Base-by-base conservation (phyloP, 78 protist species). In the Dictyostelium brefeldianum region DNA sequence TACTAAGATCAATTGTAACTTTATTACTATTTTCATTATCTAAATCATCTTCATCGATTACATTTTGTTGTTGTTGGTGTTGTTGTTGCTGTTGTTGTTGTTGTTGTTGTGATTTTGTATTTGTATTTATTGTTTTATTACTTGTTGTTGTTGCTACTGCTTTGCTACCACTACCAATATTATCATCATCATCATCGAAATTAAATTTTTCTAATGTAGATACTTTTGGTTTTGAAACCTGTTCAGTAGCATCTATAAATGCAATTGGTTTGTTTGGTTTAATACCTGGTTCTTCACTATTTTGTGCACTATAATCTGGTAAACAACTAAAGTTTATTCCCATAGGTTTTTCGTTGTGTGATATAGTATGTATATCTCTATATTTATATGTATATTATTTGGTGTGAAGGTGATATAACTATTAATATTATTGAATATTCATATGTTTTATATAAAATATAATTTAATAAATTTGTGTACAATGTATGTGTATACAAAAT, bases 181-280 rank as follows among this genome's bases (percentile, higher is more conserved):
- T 47, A 22, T 75, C 81, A 25, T 75, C 47, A 10, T 75, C 81
- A 75, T 36, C 25, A 53, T 54, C 69, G 54, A 78, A 78, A 48
- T 29, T 31, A 14, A 41, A 29, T 50, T 75, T 75, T 22, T 75
- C 62, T 25, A 75, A 18, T 48, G 54, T 4, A 7, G 43, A 47
- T 18, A 31, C 48, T 41, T 78, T 48, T 29, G 54, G 64, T 54
- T 15, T 54, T 9, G 46, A 46, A 22, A 27, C 31, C n/a, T 18
- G 51, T 8, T 48, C 51, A 17, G 48, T 46, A 25, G 54, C 83
- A 78, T 29, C 64, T 53, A 46, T 56, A 46, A 78, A 46, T 41
- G 83, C 59, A 12, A 78, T 17, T 27, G 83, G 83, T 78, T 78
- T 78, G 54, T 78, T 36, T 53, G 59, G 54, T 53, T 53, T 29